A percentile compares a stretch with the other conserved stretches of the same genome.
These are phyloP conservation scores for Lyophyllum semitale DNA, from an alignment of 768 basidiomycete species.

Conservation along the genomic window DNA sequence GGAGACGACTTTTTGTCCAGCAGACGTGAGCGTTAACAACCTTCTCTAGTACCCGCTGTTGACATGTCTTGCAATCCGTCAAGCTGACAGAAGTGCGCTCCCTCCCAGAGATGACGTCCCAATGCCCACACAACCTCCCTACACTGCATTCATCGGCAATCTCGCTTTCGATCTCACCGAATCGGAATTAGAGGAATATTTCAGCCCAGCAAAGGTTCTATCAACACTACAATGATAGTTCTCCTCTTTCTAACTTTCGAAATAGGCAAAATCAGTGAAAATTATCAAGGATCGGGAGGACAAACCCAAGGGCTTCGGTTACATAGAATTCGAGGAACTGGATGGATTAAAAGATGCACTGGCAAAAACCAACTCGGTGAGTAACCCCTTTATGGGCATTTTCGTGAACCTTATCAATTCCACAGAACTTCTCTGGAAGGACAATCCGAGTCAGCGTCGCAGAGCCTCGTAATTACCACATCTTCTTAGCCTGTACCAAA, in stretches of 20 bases:
- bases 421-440: constrained; percentile 73
- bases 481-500: background rate
- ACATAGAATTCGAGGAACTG: constrained; percentile 90
- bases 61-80: constrained; percentile 9
- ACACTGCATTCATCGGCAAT: constrained; percentile 96
- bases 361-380: constrained; percentile 65
- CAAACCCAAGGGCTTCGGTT: constrained; percentile 97
- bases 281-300: constrained; percentile 93
- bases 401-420: constrained; percentile 1
- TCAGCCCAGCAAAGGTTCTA: constrained; percentile 60
- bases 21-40: constrained; percentile 50
- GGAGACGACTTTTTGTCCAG: constrained; percentile 68
- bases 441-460: constrained; percentile 91
- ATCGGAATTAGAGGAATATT: constrained; percentile 78
- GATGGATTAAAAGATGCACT: constrained; percentile 88
- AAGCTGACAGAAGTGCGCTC: constrained; percentile 59
- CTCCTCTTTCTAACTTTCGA: background rate
- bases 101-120: constrained; percentile 87
- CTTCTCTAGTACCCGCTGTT: background rate
- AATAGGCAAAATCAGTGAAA: constrained; percentile 80
- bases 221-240: background rate
- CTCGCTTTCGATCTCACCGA: constrained; percentile 92
- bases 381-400: constrained; percentile 21
- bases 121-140: constrained; percentile 93
- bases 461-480: constrained; percentile 78